Evolutionary conservation across 129 eudicot species (phyloP), one percentile per base, ranked within the genome.

Genomic region (Chrysanthemum lavandulifolium): DNA sequence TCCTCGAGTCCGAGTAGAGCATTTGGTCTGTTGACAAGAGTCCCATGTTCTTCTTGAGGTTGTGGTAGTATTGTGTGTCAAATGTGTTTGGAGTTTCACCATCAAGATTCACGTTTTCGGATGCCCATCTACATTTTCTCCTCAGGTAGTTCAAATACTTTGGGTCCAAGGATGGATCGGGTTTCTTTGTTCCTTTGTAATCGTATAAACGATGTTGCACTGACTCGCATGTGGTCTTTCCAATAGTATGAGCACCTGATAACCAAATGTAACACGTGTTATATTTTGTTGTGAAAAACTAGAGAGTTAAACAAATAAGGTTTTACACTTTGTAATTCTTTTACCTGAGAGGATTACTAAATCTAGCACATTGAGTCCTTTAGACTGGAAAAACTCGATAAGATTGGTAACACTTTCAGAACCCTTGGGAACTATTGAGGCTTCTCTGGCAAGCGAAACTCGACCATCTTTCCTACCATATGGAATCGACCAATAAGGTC

Each of bases 391-490:
- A 72, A 89, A 80, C 76, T 92, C 94, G 8, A 92, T 63, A n/a
- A 89, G 84, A 27, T 85, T 85, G 14, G 96, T 92, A 10, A 89
- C 65, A 3, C 79, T 80, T 74, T 92, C 96, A 5, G 74, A 87
- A 45, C 96, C 98, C 76, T 59, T 84, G 12, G 98, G 98, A 14
- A 89, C 77, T 21, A 69, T 49, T 54, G 78, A 69, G 40, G 91
- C 91, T 72, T 92, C 96, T 23, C 79, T 74, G 12, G 91, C 91
- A 15, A 74, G 19, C 14, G 98, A 92, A 52, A 86, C 68, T 13
- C 82, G 78, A 0, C 98, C 98, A 48, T 92, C 98, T 72, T 85
- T 87, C 55, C 98, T 76, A n/a, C 98, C 98, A 77, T 74, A 92
- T 13, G 93, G 90, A 47, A 85, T 82, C 78, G 53, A 76, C 91